These are phyloP conservation scores for Exophiala lecanii-corni DNA, from an alignment of 2,329 filamentous ascomycete species.

Conservation along the genomic window DNA sequence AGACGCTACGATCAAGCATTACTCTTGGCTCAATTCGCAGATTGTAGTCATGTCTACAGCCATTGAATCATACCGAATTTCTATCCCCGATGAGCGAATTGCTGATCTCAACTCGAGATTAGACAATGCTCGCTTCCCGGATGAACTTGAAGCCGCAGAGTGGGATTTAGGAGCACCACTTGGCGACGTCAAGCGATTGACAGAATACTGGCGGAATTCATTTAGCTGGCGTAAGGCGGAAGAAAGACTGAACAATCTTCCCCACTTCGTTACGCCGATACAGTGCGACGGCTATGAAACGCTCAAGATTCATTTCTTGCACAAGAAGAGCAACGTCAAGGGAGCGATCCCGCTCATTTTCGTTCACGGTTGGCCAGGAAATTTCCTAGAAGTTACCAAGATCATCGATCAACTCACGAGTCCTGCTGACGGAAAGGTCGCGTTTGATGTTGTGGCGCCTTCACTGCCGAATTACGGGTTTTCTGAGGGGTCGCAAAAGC, in stretches of 20 bases:
- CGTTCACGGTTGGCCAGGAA: constrained; percentile 23
- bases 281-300: constrained; percentile 37
- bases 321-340: constrained; percentile 28
- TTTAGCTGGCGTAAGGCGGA: constrained; percentile 37
- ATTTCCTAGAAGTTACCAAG: constrained; percentile 24
- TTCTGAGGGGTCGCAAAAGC: constrained; percentile 31
- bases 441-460: constrained; percentile 21
- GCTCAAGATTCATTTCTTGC: constrained; percentile 37
- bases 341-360: constrained; percentile 24
- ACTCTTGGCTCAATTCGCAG: neutral
- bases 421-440: constrained; percentile 2
- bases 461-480: constrained; percentile 18
- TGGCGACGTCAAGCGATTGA: constrained; percentile 34
- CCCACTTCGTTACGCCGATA: constrained; percentile 35
- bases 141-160: constrained; percentile 37
- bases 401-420: constrained; percentile 42
- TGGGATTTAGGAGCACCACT: constrained; percentile 40
- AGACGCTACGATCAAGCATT: no score
- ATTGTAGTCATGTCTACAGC: constrained; percentile 9
- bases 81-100: constrained; percentile 31
- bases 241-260: constrained; percentile 33
- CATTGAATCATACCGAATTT: constrained; percentile 31
- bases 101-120: constrained; percentile 34
- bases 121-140: constrained; percentile 35
- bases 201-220: constrained; percentile 33